A percentile compares a stretch with the other conserved stretches of the same genome.
These are phyloP conservation scores for Bremia lactucae DNA, from an alignment of 352 stramenopile genomes.

Conservation along the genomic window DNA sequence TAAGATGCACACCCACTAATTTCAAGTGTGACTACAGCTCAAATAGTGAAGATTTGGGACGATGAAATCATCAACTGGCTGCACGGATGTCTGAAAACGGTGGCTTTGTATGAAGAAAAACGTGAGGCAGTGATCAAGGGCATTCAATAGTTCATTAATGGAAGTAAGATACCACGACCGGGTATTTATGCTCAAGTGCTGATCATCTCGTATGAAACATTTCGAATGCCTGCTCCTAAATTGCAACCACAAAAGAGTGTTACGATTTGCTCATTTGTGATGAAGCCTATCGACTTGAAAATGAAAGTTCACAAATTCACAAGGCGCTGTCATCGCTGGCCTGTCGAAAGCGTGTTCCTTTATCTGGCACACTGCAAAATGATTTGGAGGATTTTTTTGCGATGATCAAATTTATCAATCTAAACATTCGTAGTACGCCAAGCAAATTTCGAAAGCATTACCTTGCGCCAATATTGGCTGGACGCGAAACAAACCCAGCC, in stretches of 20 bases:
- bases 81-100: too few species aligned
- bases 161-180: conserved; percentile 50
- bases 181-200: conserved; percentile 59
- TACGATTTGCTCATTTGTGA: too few species aligned
- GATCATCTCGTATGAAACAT: too few species aligned
- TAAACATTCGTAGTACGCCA: conserved; percentile 64
- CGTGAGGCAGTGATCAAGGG: conserved; percentile 74
- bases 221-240: too few species aligned
- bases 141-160: conserved; percentile 75
- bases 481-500: too few species aligned
- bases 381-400: conserved; percentile 98
- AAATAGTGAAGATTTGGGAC: too few species aligned
- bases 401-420: conserved; percentile 90
- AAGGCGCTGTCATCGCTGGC: conserved; percentile 64
- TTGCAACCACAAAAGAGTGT: too few species aligned
- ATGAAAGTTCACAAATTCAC: conserved; percentile 91
- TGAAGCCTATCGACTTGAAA: conserved; percentile 97
- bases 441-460: conserved; percentile 92
- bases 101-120: too few species aligned
- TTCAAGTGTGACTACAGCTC: too few species aligned
- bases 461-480: too few species aligned
- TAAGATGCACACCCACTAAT: too few species aligned
- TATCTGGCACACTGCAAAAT: conserved; percentile 98
- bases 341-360: conserved; percentile 87
- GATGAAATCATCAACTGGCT: too few species aligned